A percentile compares a stretch with the other conserved stretches of the same genome.
Evolutionary conservation across 306 rosid species (phyloP).

Genomic region (Cucumis hystrix): DNA sequence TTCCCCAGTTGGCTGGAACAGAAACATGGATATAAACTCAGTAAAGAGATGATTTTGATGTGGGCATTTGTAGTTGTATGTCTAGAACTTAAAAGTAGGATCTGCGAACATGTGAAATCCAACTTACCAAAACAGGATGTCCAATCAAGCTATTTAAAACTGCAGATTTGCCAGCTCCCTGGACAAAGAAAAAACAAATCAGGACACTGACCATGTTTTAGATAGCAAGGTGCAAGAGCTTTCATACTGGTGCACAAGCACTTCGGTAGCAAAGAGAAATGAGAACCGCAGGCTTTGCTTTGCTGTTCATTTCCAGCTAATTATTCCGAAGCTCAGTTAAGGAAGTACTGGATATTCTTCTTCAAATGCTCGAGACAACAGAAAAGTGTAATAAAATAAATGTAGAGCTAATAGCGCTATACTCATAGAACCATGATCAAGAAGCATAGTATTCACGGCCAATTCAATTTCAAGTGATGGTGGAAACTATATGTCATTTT

Average conservation of each 20-base stretch:
- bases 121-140: conserved; percentile 88
- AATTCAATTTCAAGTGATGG: background rate
- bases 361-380: background rate
- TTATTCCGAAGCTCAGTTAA: background rate
- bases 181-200: background rate
- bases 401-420: background rate
- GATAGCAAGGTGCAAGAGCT: background rate
- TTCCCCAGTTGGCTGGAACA: conserved; percentile 86
- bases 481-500: background rate
- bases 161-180: conserved; percentile 99
- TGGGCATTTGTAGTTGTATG: background rate
- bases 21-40: background rate
- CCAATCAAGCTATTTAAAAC: conserved; percentile 90
- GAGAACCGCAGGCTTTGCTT: background rate
- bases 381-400: background rate
- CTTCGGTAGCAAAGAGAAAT: background rate
- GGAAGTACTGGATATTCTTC: background rate
- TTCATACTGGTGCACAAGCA: background rate
- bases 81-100: background rate
- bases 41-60: background rate
- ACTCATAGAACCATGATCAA: background rate
- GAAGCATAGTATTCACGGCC: background rate
- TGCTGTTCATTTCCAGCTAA: background rate
- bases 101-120: conserved; percentile 1
- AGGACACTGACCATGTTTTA: background rate